Evolutionary conservation across 1,139 yeast genomes (phyloP), one percentile per base, ranked within the genome.

Genomic region (Blastobotrys proliferans): DNA sequence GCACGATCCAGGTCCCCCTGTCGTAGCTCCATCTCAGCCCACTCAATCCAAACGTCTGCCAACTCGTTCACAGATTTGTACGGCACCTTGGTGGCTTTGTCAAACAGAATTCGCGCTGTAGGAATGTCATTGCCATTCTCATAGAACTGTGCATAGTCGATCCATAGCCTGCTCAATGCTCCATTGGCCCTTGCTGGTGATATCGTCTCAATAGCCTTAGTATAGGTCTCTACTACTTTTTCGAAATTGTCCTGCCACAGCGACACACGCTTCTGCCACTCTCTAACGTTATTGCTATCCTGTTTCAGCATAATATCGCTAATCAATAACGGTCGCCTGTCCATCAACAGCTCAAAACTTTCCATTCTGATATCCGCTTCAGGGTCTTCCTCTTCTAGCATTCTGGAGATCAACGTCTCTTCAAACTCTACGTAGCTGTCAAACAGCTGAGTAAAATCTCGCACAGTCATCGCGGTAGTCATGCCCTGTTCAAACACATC

Each of bases 51-150:
- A 3, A 87, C 61, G 2, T 73, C 73, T 1, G 82, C 85, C 31
- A 87, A 63, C 48, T 87, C 95, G 26, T 77, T 76, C 1, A 78
- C 68, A 16, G 72, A 65, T 24, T 69, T 73, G 61, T 73, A 87
- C 10, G 88, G 90, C 0, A 92, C 92, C 42, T 79, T 77, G 1
- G 78, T 68, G 0, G 94, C 83, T 47, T 81, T 81, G 31, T 78
- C 76, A 45, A 73, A 76, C 11, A 88, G 75, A 11, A 74, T 67
- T 49, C 83, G 66, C 0, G 94, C 87, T 0, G 87, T 77, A 9
- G 43, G 36, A n/a, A 55, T 4, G 27, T 70, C 73, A 38, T 71
- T 67, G 3, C 6, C 11, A 1, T 67, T 62, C 40, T 81, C 78
- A 61, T 86, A 88, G 2, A 83, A 63, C 19, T 66, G 63, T 1